Percentiles rank a stretch among this genome's conserved stretches.
phyloP scores from a whole-genome alignment of 2,329 filamentous ascomycete genomes.

The Cadophora luteo-olivacea region DNA sequence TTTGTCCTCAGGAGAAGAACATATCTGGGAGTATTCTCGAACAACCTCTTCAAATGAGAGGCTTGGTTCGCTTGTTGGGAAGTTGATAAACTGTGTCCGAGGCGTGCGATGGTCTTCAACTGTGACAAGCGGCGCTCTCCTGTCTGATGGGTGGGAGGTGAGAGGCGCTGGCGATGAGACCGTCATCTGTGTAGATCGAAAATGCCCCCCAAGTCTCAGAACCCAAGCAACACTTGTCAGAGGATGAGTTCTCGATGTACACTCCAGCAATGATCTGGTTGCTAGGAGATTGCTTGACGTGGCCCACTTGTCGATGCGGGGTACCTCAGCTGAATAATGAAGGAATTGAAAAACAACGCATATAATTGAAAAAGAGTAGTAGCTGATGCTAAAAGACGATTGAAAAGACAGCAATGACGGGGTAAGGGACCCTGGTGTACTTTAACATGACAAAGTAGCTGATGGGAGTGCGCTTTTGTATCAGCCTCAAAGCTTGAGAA shows the following conservation, averaged over 20 bases:
- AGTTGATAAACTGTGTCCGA: neutral
- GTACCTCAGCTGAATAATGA: neutral
- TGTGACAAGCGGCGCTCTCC: conserved; percentile 6
- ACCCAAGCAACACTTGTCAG: neutral
- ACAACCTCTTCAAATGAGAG: conserved; percentile 14
- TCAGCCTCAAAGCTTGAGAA: conserved; percentile 16
- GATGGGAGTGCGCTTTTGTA: conserved; percentile 1
- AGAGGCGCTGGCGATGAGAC: neutral
- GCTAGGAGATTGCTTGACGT: neutral
- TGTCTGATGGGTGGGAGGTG: neutral
- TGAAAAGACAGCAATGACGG: neutral
- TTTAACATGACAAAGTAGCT: neutral
- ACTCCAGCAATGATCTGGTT: neutral
- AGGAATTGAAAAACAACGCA: neutral
- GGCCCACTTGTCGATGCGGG: neutral
- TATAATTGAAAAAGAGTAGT: neutral
- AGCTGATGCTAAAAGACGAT: neutral
- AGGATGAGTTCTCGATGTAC: neutral
- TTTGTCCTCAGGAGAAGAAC: conserved; percentile 4
- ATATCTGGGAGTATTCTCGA: conserved; percentile 17
- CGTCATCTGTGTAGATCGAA: neutral
- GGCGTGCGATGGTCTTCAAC: conserved; percentile 6
- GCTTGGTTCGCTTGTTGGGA: neutral
- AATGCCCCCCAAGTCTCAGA: neutral
- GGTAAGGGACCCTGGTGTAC: neutral